These are phyloP conservation scores for Didymella arachidicola DNA, from an alignment of 2,329 filamentous ascomycete genomes.

Conservation along the genomic window DNA sequence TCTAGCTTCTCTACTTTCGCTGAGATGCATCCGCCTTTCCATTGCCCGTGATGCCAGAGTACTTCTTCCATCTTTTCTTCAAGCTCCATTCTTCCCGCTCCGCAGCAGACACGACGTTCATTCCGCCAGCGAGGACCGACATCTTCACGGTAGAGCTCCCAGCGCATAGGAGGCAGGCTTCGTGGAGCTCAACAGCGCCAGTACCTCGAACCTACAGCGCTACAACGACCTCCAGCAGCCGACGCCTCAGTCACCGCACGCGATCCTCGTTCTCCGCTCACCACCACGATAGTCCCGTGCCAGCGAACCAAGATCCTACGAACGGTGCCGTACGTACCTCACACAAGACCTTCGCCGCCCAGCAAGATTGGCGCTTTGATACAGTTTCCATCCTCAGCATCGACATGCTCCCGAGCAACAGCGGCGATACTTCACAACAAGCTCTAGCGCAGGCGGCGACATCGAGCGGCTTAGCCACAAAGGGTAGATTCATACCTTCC, in stretches of 20 bases:
- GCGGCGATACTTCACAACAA: slow-evolving; percentile 35
- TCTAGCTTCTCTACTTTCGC: slow-evolving; percentile 1
- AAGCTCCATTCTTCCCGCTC: slow-evolving; percentile 62
- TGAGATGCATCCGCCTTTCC: slow-evolving; percentile 25
- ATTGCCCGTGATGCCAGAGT: slow-evolving; percentile 61
- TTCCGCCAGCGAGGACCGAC: slow-evolving; percentile 53
- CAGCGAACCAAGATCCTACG: slow-evolving; percentile 48
- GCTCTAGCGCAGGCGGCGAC: slow-evolving; percentile 49
- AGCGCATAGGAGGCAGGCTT: slow-evolving; percentile 49
- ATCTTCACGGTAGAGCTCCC: slow-evolving; percentile 57
- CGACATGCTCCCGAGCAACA: slow-evolving; percentile 66
- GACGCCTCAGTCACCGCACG: slow-evolving; percentile 44
- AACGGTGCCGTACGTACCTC: slow-evolving; percentile 31
- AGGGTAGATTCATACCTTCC: slow-evolving; percentile 78
- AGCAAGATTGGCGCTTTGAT: slow-evolving; percentile 81
- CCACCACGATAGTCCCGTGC: slow-evolving; percentile 48
- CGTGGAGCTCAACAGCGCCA: slow-evolving; percentile 45
- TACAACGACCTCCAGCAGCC: slow-evolving; percentile 34
- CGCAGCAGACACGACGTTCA: slow-evolving; percentile 44
- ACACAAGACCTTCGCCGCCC: slow-evolving; percentile 42
- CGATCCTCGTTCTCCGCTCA: slow-evolving; percentile 46
- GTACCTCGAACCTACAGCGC: slow-evolving; percentile 27
- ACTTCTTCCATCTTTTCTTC: slow-evolving; percentile 69
- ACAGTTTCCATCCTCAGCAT: slow-evolving; percentile 81
- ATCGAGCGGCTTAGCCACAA: slow-evolving; percentile 73